A percentile compares a stretch with the other conserved stretches of the same genome.
Conservation (phyloP, 2,329 filamentous ascomycete species). For the Calonectria pseudoturangicola region DNA sequence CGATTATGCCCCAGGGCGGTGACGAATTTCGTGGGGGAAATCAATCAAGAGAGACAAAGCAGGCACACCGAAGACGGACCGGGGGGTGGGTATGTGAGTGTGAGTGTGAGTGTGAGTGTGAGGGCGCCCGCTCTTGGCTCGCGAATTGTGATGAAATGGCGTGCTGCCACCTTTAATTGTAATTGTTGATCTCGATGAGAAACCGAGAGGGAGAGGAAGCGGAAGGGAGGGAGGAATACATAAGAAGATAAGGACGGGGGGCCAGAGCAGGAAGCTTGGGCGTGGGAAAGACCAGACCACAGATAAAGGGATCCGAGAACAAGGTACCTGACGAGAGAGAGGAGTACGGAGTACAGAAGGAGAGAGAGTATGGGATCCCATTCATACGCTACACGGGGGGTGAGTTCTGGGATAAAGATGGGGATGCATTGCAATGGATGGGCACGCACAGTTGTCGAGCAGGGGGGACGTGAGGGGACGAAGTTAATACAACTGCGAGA, state of each 20-base stretch:
- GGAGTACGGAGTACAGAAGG: neutral
- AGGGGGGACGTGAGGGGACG: slow-evolving; percentile 28
- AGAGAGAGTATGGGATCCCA: slow-evolving; percentile 17
- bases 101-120: slow-evolving; percentile 10
- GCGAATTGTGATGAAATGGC: slow-evolving; percentile 19
- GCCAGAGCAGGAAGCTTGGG: neutral
- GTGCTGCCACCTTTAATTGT: slow-evolving; percentile 16
- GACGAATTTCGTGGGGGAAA: slow-evolving; percentile 55
- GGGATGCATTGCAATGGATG: slow-evolving; percentile 31
- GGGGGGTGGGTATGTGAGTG: slow-evolving; percentile 30
- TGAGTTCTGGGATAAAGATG: slow-evolving; percentile 26
- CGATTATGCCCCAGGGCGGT: slow-evolving; percentile 49
- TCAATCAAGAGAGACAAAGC: slow-evolving; percentile 33
- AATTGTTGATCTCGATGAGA: slow-evolving; percentile 9
- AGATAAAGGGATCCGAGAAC: slow-evolving; percentile 24
- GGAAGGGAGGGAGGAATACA: slow-evolving; percentile 21
- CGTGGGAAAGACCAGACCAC: slow-evolving; percentile 8
- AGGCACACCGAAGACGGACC: slow-evolving; percentile 47
- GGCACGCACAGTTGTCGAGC: slow-evolving; percentile 15
- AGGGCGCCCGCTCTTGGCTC: slow-evolving; percentile 11
- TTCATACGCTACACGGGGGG: slow-evolving; percentile 33
- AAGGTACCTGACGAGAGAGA: neutral
- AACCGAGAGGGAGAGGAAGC: neutral
- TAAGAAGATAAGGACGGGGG: slow-evolving; percentile 20
- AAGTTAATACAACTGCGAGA: slow-evolving; percentile 32